These are phyloP conservation scores for Trypanosoma avium DNA, from an alignment of 208 protist genomes.

Conservation along the genomic window DNA sequence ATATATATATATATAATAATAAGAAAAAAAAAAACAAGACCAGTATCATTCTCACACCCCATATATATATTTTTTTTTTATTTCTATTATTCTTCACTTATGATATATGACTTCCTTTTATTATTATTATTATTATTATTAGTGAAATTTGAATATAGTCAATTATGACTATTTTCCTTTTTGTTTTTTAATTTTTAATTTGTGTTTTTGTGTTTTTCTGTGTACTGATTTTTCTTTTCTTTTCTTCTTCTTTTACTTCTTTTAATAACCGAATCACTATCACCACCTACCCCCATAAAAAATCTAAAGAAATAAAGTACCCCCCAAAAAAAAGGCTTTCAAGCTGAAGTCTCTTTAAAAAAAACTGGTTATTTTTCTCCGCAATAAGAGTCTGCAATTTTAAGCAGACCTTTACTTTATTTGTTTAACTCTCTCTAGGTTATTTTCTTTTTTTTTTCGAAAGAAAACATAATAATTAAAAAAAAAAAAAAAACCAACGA, in stretches of 20 bases:
- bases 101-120: constrained; percentile 9
- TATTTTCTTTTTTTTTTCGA: neutral
- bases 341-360: constrained; percentile 18
- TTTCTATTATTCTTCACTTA: too few relatives aligned
- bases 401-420: constrained; percentile 6
- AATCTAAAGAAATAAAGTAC: neutral
- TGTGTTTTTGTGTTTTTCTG: neutral
- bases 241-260: constrained; percentile 1
- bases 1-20: neutral
- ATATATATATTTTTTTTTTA: constrained; percentile 4
- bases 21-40: neutral
- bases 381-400: constrained; percentile 1
- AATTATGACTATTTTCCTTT: too few relatives aligned
- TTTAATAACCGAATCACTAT: neutral
- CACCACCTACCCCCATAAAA: constrained; percentile 9
- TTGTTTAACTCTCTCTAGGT: too few relatives aligned
- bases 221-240: constrained; percentile 22
- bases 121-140: constrained; percentile 13
- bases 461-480: neutral
- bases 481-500: neutral
- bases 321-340: neutral
- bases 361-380: constrained; percentile 8
- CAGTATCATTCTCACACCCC: neutral
- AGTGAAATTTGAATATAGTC: neutral
- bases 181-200: constrained; percentile 7